A percentile compares a stretch with the other conserved stretches of the same genome.
Evolutionary conservation across 176 grass and related monocot genomes (phyloP).

Genomic region (Elymus sibiricus): DNA sequence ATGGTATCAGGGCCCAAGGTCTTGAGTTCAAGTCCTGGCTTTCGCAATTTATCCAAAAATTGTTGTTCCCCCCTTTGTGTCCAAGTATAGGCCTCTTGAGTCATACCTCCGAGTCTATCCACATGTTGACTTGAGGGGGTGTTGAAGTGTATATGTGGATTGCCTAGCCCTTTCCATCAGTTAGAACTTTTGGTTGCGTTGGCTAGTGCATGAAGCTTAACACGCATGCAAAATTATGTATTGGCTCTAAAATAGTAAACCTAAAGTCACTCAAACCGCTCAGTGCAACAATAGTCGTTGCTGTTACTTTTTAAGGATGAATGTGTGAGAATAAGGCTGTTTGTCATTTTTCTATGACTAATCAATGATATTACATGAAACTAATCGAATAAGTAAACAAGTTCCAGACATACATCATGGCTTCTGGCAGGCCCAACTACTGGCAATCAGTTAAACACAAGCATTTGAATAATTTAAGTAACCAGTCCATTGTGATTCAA

Average conservation of each 20-base stretch:
- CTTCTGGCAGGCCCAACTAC: not conserved
- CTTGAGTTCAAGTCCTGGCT: too few species aligned
- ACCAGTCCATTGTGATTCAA: not conserved
- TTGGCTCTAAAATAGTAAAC: not conserved
- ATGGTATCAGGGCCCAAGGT: too few species aligned
- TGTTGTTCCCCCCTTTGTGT: too few species aligned
- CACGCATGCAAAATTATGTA: not conserved
- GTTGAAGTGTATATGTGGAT: too few species aligned
- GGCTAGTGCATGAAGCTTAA: too few species aligned
- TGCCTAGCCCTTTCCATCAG: too few species aligned
- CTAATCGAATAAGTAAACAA: not conserved
- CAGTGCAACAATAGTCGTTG: not conserved
- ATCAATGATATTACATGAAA: not conserved
- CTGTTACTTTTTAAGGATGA: conserved; percentile 1
- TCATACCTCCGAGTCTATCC: too few species aligned
- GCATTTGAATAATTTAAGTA: conserved; percentile 18
- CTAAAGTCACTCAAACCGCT: not conserved
- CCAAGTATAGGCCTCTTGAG: too few species aligned
- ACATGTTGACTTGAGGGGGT: too few species aligned
- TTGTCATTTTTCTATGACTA: not conserved
- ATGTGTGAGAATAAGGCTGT: not conserved
- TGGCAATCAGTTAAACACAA: not conserved
- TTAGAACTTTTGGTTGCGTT: too few species aligned
- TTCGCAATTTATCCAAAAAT: too few species aligned
- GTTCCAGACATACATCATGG: not conserved